Evolutionary conservation across 2,329 filamentous ascomycete species (phyloP).

Genomic region (Microsporum audouinii): DNA sequence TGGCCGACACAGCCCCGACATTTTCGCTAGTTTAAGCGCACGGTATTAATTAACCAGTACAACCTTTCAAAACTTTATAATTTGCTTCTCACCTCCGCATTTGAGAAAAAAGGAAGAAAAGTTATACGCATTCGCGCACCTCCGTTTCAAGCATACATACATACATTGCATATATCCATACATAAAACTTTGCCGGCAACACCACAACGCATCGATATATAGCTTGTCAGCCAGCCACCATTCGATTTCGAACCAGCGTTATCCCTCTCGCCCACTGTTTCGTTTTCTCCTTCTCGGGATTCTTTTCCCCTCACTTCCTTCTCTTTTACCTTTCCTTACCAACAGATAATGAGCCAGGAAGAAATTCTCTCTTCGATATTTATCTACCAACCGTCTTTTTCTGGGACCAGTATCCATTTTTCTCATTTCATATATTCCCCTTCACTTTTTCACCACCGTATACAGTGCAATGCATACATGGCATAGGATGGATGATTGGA

Average conservation of each 20-base stretch:
- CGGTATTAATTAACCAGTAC: constrained; percentile 21
- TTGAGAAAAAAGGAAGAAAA: background rate
- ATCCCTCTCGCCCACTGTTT: background rate
- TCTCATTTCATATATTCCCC: background rate
- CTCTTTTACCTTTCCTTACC: too few species aligned
- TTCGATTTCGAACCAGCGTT: background rate
- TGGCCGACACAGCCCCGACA: constrained; percentile 41
- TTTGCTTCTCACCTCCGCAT: too few species aligned
- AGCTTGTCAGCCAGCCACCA: background rate
- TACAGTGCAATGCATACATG: background rate
- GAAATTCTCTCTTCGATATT: too few species aligned
- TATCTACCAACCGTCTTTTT: background rate
- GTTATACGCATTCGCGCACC: background rate
- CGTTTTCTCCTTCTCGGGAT: background rate
- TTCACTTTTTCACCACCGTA: background rate
- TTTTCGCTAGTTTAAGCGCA: constrained; percentile 40
- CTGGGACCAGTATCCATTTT: background rate
- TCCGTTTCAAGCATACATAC: constrained; percentile 2
- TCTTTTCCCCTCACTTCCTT: background rate
- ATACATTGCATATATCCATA: background rate
- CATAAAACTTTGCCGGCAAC: background rate
- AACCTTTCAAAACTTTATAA: constrained; percentile 16
- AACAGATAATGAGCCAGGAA: too few species aligned
- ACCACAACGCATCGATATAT: background rate
- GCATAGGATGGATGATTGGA: background rate